These are phyloP conservation scores for Dorcoceras hygrometricum DNA, from an alignment of 257 asterid species.

Conservation along the genomic window DNA sequence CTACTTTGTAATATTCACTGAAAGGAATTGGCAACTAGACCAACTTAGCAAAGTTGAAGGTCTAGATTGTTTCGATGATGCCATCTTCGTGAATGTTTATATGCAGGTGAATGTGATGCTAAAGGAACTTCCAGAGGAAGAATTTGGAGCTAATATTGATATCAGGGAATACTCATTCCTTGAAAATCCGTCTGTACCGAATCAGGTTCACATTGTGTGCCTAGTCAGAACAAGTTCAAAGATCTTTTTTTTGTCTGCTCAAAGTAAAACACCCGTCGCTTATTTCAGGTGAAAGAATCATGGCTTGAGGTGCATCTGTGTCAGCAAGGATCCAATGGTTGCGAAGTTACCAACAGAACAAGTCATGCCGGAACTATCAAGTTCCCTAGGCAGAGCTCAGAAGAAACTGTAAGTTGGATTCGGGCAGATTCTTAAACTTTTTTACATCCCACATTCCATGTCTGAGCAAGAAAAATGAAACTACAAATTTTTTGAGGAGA, in stretches of 20 bases:
- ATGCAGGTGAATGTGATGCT: constrained; percentile 78
- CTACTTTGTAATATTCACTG: not conserved
- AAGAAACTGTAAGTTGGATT: constrained; percentile 62
- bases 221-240: constrained; percentile 1
- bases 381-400: constrained; percentile 76
- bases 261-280: constrained; percentile 4
- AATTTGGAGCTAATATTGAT: constrained; percentile 70
- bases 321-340: constrained; percentile 72
- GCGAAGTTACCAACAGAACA: constrained; percentile 67
- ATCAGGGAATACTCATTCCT: constrained; percentile 88
- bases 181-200: constrained; percentile 72
- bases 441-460: not conserved
- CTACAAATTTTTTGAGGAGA: not conserved
- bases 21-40: not conserved
- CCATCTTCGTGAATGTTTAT: constrained; percentile 21
- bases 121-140: constrained; percentile 65
- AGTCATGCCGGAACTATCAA: constrained; percentile 49
- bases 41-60: not conserved
- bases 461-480: not conserved
- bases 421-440: not conserved
- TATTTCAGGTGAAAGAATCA: constrained; percentile 85
- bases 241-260: constrained; percentile 11
- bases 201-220: constrained; percentile 46
- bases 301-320: constrained; percentile 94
- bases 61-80: constrained; percentile 13